These are phyloP conservation scores for Sporisorium scitamineum DNA, from an alignment of 1,284 basidiomycete genomes.

Conservation along the genomic window DNA sequence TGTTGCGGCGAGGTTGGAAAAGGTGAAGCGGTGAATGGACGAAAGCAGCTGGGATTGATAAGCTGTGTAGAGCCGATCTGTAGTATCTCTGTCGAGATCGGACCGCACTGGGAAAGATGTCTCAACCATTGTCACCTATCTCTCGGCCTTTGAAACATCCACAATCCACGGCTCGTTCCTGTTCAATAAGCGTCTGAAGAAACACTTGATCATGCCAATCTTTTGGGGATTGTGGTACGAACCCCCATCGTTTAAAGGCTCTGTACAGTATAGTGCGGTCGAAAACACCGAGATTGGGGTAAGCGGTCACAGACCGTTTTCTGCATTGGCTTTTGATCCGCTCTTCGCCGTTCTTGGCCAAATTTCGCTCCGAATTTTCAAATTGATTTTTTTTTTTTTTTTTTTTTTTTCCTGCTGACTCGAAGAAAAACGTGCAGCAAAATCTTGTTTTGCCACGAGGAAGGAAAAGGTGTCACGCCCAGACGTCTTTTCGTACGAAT, in stretches of 20 bases:
- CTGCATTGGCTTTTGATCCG: neutral
- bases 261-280: too few species aligned
- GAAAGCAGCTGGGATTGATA: too few species aligned
- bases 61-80: too few species aligned
- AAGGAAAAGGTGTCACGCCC: neutral
- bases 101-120: neutral
- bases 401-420: constrained; percentile 19
- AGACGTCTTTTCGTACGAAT: too few species aligned
- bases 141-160: too few species aligned
- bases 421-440: constrained; percentile 12
- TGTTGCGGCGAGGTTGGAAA: constrained; percentile 77
- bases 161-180: too few species aligned
- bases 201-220: too few species aligned
- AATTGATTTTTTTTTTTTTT: constrained; percentile 5
- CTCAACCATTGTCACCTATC: neutral
- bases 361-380: constrained; percentile 13
- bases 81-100: too few species aligned
- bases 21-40: constrained; percentile 19
- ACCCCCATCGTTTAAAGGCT: too few species aligned
- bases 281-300: neutral
- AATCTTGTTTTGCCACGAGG: constrained; percentile 1
- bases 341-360: neutral
- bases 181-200: too few species aligned
- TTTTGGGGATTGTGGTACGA: too few species aligned
- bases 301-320: neutral